These are phyloP conservation scores for Magnaporthiopsis poae DNA, from an alignment of 2,329 filamentous ascomycete species.

Conservation along the genomic window DNA sequence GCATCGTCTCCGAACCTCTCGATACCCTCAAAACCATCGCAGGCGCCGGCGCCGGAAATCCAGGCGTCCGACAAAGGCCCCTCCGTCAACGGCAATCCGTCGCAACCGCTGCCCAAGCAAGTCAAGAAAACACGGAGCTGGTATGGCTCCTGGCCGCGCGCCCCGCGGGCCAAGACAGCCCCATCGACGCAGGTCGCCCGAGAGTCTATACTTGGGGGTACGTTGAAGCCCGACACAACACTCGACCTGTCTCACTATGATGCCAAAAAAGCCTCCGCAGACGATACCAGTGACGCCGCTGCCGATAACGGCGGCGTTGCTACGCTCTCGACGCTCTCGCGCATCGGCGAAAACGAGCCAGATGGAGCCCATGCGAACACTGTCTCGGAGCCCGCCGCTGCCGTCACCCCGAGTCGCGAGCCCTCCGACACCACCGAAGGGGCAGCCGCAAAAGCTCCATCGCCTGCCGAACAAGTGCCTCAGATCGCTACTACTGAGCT, in stretches of 20 bases:
- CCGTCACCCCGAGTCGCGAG: background rate
- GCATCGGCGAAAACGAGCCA: background rate
- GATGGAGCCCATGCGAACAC: background rate
- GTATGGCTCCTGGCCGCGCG: constrained; percentile 53
- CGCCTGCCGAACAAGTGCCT: background rate
- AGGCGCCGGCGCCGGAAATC: background rate
- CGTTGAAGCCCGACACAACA: constrained; percentile 33
- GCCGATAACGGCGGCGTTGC: background rate
- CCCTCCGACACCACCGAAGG: too few species aligned
- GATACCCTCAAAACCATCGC: background rate
- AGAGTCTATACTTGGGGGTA: constrained; percentile 52
- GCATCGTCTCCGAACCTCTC: constrained; percentile 1
- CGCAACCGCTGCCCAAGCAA: constrained; percentile 22
- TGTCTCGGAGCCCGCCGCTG: background rate
- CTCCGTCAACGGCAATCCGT: background rate
- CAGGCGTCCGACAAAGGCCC: constrained; percentile 1
- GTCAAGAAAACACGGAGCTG: constrained; percentile 46
- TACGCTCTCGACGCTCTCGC: background rate
- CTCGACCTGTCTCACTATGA: constrained; percentile 45
- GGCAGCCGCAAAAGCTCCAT: too few species aligned
- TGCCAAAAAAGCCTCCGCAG: constrained; percentile 24
- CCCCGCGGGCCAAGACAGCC: constrained; percentile 37
- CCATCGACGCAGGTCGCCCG: constrained; percentile 51
- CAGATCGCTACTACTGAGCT: constrained; percentile 11
- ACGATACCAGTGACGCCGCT: constrained; percentile 11